A percentile compares a stretch with the other conserved stretches of the same genome.
These are phyloP conservation scores for Hypoxylon fragiforme DNA, from an alignment of 495 filamentous ascomycete genomes.

Conservation along the genomic window DNA sequence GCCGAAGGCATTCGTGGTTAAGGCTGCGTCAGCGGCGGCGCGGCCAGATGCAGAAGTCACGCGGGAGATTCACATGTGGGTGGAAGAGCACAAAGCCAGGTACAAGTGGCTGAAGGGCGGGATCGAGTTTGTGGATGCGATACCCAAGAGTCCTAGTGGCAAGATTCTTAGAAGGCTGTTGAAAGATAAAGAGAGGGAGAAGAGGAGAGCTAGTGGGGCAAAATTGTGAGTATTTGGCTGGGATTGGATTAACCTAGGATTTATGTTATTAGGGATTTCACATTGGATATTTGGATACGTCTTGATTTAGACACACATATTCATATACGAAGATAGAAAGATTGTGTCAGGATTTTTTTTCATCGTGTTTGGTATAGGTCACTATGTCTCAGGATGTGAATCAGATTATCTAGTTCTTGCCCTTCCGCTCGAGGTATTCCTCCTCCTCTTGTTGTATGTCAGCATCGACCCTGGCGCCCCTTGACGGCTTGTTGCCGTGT, in stretches of 20 bases:
- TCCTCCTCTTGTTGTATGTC: conserved; percentile 66
- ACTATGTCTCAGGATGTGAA: neutral
- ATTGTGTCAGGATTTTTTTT: too few relatives aligned
- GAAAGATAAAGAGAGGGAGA: conserved; percentile 77
- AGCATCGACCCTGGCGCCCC: conserved; percentile 67
- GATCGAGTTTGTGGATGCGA: conserved; percentile 69
- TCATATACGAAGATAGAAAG: too few relatives aligned
- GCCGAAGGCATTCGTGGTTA: conserved; percentile 87
- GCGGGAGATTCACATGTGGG: conserved; percentile 70
- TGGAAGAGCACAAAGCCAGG: conserved; percentile 79
- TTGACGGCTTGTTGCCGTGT: conserved; percentile 68
- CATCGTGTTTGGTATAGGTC: too few relatives aligned
- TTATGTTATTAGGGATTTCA: too few relatives aligned
- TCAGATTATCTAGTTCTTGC: conserved; percentile 26
- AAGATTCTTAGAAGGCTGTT: conserved; percentile 86
- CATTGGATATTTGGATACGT: too few relatives aligned
- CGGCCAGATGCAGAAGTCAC: conserved; percentile 52
- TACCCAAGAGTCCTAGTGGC: conserved; percentile 90
- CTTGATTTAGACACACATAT: too few relatives aligned
- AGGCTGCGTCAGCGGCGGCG: conserved; percentile 63
- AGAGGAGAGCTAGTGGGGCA: conserved; percentile 62
- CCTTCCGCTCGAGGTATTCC: conserved; percentile 62
- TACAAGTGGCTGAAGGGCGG: conserved; percentile 92
- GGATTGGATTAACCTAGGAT: neutral
- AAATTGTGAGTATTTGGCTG: conserved; percentile 39